These are phyloP conservation scores for Rhizopogon roseolus DNA, from an alignment of 768 basidiomycete genomes.

Conservation along the genomic window DNA sequence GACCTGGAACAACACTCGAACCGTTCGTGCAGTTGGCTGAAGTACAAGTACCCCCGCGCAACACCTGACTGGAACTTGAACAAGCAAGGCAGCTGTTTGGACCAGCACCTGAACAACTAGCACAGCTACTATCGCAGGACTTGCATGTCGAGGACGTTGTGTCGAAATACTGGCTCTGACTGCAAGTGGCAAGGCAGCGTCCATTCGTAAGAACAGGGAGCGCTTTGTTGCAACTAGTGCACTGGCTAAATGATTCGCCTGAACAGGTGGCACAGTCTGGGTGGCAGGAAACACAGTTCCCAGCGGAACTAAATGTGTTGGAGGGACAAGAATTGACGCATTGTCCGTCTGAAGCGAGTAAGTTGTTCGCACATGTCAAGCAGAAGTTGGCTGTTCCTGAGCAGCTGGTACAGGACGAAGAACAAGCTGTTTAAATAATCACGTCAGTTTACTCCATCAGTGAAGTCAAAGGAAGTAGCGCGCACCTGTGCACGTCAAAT, in stretches of 20 bases:
- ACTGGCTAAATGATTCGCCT: slow-evolving; percentile 75
- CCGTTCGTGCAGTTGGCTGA: slow-evolving; percentile 54
- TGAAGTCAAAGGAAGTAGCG: slow-evolving; percentile 1
- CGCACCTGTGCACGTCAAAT: slow-evolving; percentile 71
- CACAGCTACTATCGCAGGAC: slow-evolving; percentile 71
- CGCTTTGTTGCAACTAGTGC: slow-evolving; percentile 60
- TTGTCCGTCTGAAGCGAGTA: slow-evolving; percentile 66
- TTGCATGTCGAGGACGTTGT: slow-evolving; percentile 56
- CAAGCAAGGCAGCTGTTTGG: slow-evolving; percentile 71
- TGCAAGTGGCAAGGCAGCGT: slow-evolving; percentile 75
- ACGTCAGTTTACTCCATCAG: background rate
- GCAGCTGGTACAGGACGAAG: slow-evolving; percentile 72
- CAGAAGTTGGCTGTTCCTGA: slow-evolving; percentile 65
- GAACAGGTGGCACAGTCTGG: slow-evolving; percentile 84
- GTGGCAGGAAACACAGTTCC: slow-evolving; percentile 72
- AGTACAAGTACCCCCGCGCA: slow-evolving; percentile 62
- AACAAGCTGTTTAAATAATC: slow-evolving; percentile 45
- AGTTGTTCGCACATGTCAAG: slow-evolving; percentile 61
- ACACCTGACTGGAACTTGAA: slow-evolving; percentile 52
- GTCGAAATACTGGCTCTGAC: slow-evolving; percentile 71
- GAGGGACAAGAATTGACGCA: slow-evolving; percentile 76
- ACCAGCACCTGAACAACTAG: slow-evolving; percentile 71
- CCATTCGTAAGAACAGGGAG: slow-evolving; percentile 73
- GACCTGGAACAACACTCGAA: slow-evolving; percentile 55
- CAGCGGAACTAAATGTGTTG: slow-evolving; percentile 60